Evolutionary conservation across 805 yeast species (phyloP).

Genomic region (Kodamaea fukazawae): DNA sequence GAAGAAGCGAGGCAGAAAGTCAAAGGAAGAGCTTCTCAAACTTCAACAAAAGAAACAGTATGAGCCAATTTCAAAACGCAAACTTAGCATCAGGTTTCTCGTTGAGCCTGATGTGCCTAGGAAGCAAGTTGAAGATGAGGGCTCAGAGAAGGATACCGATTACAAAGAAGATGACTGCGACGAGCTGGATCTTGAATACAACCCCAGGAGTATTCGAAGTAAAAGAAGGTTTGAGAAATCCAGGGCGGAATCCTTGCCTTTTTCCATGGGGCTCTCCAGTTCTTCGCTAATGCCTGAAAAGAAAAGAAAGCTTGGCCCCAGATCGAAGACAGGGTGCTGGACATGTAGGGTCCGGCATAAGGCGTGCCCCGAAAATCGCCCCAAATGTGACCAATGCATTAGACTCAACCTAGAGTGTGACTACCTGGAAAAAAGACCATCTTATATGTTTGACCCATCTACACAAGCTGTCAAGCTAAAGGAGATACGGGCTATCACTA

Average conservation of each 20-base stretch:
- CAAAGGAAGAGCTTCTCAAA: neutral
- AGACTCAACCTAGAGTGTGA: conserved; percentile 58
- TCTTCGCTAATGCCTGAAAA: conserved; percentile 7
- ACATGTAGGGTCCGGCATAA: conserved; percentile 72
- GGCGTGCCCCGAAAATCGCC: conserved; percentile 66
- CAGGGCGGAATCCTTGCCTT: too few relatives aligned
- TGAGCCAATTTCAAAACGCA: too few relatives aligned
- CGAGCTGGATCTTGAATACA: too few relatives aligned
- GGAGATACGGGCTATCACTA: conserved; percentile 46
- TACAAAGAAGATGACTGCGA: too few relatives aligned
- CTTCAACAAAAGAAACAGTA: too few relatives aligned
- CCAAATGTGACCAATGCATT: conserved; percentile 56
- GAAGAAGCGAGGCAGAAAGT: conserved; percentile 8
- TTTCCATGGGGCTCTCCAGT: too few relatives aligned
- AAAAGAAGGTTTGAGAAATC: too few relatives aligned
- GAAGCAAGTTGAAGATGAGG: too few relatives aligned
- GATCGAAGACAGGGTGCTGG: conserved; percentile 72
- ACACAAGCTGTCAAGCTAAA: conserved; percentile 46
- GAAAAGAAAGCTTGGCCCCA: conserved; percentile 18
- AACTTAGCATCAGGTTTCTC: too few relatives aligned
- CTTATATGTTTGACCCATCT: conserved; percentile 46
- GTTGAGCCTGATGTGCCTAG: too few relatives aligned
- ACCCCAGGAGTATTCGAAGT: too few relatives aligned
- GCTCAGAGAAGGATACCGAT: too few relatives aligned
- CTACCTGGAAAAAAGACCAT: conserved; percentile 50